phyloP scores from a whole-genome alignment of 371 early-diverging fungal species.

The Quaeritorhiza haematococci region DNA sequence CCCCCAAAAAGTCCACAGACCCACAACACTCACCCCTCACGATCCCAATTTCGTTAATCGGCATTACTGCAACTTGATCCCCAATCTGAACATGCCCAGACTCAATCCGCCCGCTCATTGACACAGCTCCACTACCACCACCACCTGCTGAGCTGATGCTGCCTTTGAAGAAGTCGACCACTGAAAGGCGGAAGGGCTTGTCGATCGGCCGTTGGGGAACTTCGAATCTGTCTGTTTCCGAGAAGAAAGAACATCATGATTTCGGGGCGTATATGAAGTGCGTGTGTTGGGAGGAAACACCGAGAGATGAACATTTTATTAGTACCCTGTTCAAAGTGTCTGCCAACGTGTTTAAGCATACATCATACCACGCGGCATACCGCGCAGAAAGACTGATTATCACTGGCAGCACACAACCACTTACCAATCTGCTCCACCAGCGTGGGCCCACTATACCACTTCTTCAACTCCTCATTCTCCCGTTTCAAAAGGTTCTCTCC shows the following conservation, averaged over 20 bases:
- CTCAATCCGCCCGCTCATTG: constrained; percentile 81
- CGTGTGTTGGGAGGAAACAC: too few relatives aligned
- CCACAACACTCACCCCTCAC: constrained; percentile 60
- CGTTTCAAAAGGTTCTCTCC: constrained; percentile 73
- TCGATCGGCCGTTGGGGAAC: constrained; percentile 70
- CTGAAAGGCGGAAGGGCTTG: constrained; percentile 75
- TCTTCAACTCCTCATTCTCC: constrained; percentile 14
- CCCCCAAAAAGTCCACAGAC: neutral
- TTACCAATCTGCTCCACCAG: constrained; percentile 59
- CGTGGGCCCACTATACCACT: constrained; percentile 70
- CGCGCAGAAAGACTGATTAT: neutral
- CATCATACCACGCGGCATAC: too few relatives aligned
- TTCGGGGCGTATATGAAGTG: too few relatives aligned
- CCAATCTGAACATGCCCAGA: constrained; percentile 82
- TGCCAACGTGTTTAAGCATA: too few relatives aligned
- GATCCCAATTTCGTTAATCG: constrained; percentile 67
- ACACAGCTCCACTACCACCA: constrained; percentile 52
- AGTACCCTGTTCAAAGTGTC: too few relatives aligned
- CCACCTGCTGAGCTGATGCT: constrained; percentile 31
- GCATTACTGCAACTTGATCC: constrained; percentile 74
- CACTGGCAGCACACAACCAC: neutral
- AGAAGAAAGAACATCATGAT: constrained; percentile 5
- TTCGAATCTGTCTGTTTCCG: constrained; percentile 59
- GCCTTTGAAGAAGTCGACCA: constrained; percentile 83
- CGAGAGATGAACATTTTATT: too few relatives aligned